Percentiles rank a stretch among this genome's conserved stretches.
phyloP scores from a whole-genome alignment of 2,329 filamentous ascomycete genomes.

The Penicillium sp. region DNA sequence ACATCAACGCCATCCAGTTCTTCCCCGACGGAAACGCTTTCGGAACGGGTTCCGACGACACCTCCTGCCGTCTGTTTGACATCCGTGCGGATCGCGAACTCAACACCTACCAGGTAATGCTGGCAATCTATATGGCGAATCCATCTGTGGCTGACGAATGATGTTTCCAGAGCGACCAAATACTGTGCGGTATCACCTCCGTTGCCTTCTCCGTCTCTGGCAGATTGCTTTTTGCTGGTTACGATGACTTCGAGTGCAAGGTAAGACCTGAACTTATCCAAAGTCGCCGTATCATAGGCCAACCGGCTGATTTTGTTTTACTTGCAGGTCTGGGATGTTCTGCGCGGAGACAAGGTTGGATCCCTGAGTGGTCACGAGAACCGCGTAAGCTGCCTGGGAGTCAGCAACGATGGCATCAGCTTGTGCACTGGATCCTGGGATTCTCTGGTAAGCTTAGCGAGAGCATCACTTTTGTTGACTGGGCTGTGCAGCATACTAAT shows the following conservation, averaged over 20 bases:
- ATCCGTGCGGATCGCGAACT: constrained; percentile 84
- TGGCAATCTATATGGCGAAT: too few relatives aligned
- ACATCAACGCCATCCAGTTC: constrained; percentile 99
- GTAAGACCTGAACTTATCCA: too few relatives aligned
- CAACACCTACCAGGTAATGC: constrained; percentile 59
- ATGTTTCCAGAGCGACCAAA: constrained; percentile 71
- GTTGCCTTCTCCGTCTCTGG: constrained; percentile 97
- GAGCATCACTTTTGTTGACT: too few relatives aligned
- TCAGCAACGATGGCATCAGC: constrained; percentile 98
- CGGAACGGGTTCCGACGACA: constrained; percentile 93
- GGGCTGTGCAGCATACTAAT: constrained; percentile 8
- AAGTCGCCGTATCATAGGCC: constrained; percentile 35
- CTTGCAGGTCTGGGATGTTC: constrained; percentile 92
- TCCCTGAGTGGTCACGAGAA: constrained; percentile 96
- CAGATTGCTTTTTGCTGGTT: constrained; percentile 87
- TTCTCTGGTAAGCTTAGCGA: constrained; percentile 79
- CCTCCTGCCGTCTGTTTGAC: constrained; percentile 92
- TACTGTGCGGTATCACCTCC: constrained; percentile 94
- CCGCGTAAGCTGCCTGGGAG: constrained; percentile 93
- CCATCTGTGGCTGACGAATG: background rate
- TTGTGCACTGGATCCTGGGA: constrained; percentile 99
- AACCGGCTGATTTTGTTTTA: too few relatives aligned
- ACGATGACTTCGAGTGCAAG: constrained; percentile 99
- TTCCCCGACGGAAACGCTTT: constrained; percentile 98
- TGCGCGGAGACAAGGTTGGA: constrained; percentile 91